These are phyloP conservation scores for Acacia melanoxylon DNA, from an alignment of 306 rosid genomes.

Conservation along the genomic window DNA sequence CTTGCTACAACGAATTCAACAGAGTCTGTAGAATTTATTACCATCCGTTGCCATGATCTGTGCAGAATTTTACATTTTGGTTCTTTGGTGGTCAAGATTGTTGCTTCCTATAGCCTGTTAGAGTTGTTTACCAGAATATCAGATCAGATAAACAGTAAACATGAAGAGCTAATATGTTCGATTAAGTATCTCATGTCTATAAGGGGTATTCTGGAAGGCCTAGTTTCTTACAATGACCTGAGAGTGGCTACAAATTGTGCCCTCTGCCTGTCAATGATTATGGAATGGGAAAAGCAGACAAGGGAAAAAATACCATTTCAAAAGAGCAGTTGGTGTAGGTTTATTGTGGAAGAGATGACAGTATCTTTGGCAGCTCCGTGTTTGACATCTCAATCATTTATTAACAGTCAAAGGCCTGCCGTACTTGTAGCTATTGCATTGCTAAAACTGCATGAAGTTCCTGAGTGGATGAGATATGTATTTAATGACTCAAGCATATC, in stretches of 20 bases:
- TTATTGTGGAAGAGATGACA: conserved; percentile 82
- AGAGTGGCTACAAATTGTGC: conserved; percentile 79
- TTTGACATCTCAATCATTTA: conserved; percentile 57
- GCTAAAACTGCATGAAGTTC: conserved; percentile 56
- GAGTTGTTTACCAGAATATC: conserved; percentile 71
- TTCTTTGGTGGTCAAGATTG: conserved; percentile 60
- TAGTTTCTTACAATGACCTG: conserved; percentile 59
- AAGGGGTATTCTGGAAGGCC: conserved; percentile 69
- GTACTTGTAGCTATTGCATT: conserved; percentile 57
- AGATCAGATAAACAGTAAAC: conserved; percentile 51
- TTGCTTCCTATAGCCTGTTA: conserved; percentile 71
- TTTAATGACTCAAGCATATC: conserved; percentile 69
- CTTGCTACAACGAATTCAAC: conserved; percentile 47
- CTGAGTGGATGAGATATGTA: conserved; percentile 70
- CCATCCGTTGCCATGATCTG: conserved; percentile 74
- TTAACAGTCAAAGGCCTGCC: conserved; percentile 57
- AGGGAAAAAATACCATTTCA: conserved; percentile 40
- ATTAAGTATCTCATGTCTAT: conserved; percentile 57
- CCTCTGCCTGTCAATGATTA: conserved; percentile 62
- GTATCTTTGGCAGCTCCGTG: conserved; percentile 68
- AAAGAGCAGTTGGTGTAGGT: conserved; percentile 67
- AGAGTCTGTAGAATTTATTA: conserved; percentile 51
- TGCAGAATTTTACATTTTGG: conserved; percentile 90
- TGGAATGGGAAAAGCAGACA: conserved; percentile 57
- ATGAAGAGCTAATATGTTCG: conserved; percentile 56